phyloP scores from a whole-genome alignment of 2,329 filamentous ascomycete genomes.

The Calonectria montana region DNA sequence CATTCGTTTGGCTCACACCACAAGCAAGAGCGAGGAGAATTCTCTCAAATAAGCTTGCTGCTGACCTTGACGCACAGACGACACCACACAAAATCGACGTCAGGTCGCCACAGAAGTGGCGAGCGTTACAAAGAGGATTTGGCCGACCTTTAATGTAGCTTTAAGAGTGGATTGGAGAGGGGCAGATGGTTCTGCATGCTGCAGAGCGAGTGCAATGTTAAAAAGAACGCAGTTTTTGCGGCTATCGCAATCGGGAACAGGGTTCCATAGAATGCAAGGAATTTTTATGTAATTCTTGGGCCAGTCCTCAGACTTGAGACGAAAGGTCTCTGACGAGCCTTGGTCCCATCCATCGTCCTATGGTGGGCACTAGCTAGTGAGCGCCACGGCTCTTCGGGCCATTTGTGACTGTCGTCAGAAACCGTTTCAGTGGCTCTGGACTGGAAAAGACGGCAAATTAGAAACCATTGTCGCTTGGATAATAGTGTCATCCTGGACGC shows the following conservation, averaged over 20 bases:
- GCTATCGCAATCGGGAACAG: background rate
- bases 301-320: background rate
- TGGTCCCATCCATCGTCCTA: background rate
- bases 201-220: background rate
- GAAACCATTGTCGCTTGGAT: constrained; percentile 7
- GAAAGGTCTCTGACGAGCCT: background rate
- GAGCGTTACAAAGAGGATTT: constrained; percentile 6
- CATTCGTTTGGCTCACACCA: background rate
- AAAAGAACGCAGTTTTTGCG: constrained; percentile 1
- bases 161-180: background rate
- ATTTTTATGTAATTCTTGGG: background rate
- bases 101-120: background rate
- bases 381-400: background rate
- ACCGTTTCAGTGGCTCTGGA: constrained; percentile 1
- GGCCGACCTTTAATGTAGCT: background rate
- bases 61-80: constrained; percentile 18
- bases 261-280: background rate
- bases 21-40: background rate
- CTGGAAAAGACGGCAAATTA: constrained; percentile 8
- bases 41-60: constrained; percentile 20
- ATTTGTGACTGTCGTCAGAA: constrained; percentile 3
- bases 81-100: constrained; percentile 4
- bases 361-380: background rate
- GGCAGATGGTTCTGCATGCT: background rate
- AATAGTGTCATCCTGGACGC: background rate